Base-by-base conservation (phyloP, 345 rosid species). In the Eucalyptus viminalis region DNA sequence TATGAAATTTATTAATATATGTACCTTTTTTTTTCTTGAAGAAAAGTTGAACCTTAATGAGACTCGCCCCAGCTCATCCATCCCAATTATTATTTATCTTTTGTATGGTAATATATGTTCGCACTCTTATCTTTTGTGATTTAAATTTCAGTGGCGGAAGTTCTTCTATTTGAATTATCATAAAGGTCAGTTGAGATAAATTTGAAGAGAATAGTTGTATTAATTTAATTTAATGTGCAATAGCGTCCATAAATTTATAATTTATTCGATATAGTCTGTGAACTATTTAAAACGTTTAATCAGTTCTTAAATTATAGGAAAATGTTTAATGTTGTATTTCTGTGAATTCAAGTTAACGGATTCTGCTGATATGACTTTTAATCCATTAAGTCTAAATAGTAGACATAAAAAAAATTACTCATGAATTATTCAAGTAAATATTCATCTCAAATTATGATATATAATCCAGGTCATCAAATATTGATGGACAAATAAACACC, bases 281-380 rank as follows among this genome's bases (percentile, higher is more conserved):
- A 17, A 34, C 1, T 16, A 69, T 34, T 34, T 17, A 16, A 69
- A 3, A 8, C 1, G 13, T 69, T 34, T 0, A 9, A 69, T 16
- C 1, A 0, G 0, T 34, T 2, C 0, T 9, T 69, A 9, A 1
- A 67, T 67, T n/a, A 67, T n/a, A 67, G 8, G 6, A n/a, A 67
- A 9, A 34, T 9, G 0, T 69, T 31, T 8, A 9, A 9, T 31
- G 4, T 69, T 0, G 2, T 15, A 3, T 3, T 53, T 53, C 0
- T 3, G 0, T 53, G 1, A 53, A 53, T 53, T 53, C 24, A 19
- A 53, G 58, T 53, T 53, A 53, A 53, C 4, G 11, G 5, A 19
- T 53, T 53, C 0, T 3, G 0, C 9, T 4, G 0, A 19, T 53
- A 8, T 53, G 11, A 53, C 24, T 53, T 3, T 53, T 53, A 7